Base-by-base conservation (phyloP, 2,329 filamentous ascomycete genomes). In the Passalora sequoiae region DNA sequence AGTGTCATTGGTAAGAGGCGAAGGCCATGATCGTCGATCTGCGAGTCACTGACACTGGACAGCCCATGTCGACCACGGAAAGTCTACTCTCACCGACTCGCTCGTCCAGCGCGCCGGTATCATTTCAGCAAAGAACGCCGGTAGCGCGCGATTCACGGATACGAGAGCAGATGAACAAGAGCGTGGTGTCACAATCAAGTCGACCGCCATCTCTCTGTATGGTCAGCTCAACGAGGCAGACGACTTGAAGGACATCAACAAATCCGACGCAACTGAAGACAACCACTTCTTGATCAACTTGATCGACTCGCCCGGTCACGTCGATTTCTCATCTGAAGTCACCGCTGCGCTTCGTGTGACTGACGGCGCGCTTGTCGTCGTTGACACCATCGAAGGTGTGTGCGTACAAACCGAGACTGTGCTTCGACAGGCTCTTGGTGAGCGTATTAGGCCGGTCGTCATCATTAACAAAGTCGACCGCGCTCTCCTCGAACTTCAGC, bases 391-490 rank as follows among this genome's bases (percentile, higher is more conserved):
- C 62, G 92, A 96, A 75, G 92, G 92, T 89, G 94, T 98, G 65
- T 98, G 92, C 75, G 92, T 98, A 70, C 92, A 98, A 81, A 98
- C 92, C 69, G 92, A 98, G 85, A 98, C 92, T 68, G 92, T 98
- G 66, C 82, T 98, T 61, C 89, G 92, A 70, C 92, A 98, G 80
- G 91, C 92, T 72, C 88, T 98, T 63, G 86, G 88, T 82, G 92
- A 98, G 84, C 91, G 92, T 77, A 98, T 98, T 76, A 97, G 97
- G 86, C 92, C 92, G 66, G 91, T 98, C 67, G 82, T 96, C 70
- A 86, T 96, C 75, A 96, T 98, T 83, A 98, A 98, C 89, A 98
- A 98, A 86, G 92, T 98, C 73, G 92, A 98, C 71, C 91, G 92
- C 77, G 89, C 92, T 75, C 87, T 98, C 68, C 89, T 98, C 70